Evolutionary conservation across 805 yeast genomes (phyloP).

Genomic region (Suhomyces canberraensis): DNA sequence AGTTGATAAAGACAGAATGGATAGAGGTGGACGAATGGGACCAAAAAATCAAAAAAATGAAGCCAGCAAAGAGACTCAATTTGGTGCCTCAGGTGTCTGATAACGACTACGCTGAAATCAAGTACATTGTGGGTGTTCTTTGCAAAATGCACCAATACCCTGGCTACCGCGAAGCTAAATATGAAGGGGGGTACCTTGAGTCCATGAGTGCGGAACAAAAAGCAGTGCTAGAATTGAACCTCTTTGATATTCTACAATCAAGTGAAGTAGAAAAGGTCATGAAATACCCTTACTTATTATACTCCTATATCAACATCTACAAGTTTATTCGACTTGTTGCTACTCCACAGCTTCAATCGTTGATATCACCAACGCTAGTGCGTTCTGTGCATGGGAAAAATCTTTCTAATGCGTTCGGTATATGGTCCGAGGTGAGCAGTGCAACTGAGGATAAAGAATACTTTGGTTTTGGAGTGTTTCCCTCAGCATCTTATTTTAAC

Average conservation of each 20-base stretch:
- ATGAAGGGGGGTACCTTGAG: background rate
- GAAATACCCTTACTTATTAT: conserved; percentile 45
- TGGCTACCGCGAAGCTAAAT: background rate
- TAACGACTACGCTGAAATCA: conserved; percentile 50
- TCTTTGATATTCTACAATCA: conserved; percentile 47
- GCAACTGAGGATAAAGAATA: conserved; percentile 48
- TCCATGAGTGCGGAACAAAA: conserved; percentile 1
- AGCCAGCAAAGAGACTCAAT: conserved; percentile 31
- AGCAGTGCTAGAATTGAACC: conserved; percentile 16
- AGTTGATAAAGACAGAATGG: conserved; percentile 35
- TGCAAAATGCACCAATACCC: conserved; percentile 24
- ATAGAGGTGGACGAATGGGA: conserved; percentile 36
- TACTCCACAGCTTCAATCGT: conserved; percentile 30
- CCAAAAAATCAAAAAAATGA: conserved; percentile 24
- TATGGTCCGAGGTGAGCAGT: conserved; percentile 47
- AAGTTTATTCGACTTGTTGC: conserved; percentile 43
- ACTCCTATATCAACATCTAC: conserved; percentile 46
- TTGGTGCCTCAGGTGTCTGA: conserved; percentile 45
- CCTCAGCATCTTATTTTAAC: conserved; percentile 65
- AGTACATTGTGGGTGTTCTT: conserved; percentile 43
- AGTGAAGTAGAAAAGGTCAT: conserved; percentile 47
- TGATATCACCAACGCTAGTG: conserved; percentile 36
- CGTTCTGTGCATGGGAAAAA: conserved; percentile 55
- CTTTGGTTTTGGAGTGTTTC: conserved; percentile 58
- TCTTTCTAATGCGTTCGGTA: conserved; percentile 67